Conservation (phyloP, 441 rosid species). For the Eruca vesicaria region DNA sequence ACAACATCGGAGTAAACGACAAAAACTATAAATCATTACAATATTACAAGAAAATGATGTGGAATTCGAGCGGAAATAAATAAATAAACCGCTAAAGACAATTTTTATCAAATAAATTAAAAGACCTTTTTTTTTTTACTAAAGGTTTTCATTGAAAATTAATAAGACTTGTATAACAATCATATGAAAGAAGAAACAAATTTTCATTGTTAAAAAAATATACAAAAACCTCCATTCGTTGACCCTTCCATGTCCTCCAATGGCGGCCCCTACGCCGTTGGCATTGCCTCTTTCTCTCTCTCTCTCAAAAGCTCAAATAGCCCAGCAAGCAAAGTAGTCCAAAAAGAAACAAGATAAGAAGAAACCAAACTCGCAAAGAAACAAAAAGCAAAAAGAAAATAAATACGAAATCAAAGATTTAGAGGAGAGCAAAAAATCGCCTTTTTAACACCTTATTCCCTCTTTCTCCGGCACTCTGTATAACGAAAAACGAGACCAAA, state of each 20-base stretch:
- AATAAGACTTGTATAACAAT: slow-evolving; percentile 32
- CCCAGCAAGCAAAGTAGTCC: slow-evolving; percentile 30
- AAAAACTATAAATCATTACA: slow-evolving; percentile 38
- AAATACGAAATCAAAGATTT: background rate
- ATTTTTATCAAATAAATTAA: too few species aligned
- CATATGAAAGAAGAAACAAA: slow-evolving; percentile 37
- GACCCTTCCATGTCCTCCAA: slow-evolving; percentile 80
- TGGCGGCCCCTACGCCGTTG: slow-evolving; percentile 99
- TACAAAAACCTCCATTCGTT: slow-evolving; percentile 44
- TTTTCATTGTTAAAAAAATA: slow-evolving; percentile 14
- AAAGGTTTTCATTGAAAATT: background rate
- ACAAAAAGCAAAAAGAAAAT: slow-evolving; percentile 36
- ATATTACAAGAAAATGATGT: slow-evolving; percentile 34
- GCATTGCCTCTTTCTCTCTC: slow-evolving; percentile 45
- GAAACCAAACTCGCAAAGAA: slow-evolving; percentile 45
- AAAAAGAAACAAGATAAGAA: slow-evolving; percentile 42
- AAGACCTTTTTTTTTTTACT: too few species aligned
- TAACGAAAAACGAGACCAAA: slow-evolving; percentile 35
- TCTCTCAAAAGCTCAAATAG: slow-evolving; percentile 46
- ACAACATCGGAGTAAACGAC: slow-evolving; percentile 32
- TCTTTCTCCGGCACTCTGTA: slow-evolving; percentile 37
- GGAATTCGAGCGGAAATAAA: slow-evolving; percentile 2
- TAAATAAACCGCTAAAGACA: background rate
- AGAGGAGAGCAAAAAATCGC: slow-evolving; percentile 19
- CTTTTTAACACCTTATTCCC: slow-evolving; percentile 37